Evolutionary conservation across 257 asterid species (phyloP).

Genomic region (Cinchona pubescens): DNA sequence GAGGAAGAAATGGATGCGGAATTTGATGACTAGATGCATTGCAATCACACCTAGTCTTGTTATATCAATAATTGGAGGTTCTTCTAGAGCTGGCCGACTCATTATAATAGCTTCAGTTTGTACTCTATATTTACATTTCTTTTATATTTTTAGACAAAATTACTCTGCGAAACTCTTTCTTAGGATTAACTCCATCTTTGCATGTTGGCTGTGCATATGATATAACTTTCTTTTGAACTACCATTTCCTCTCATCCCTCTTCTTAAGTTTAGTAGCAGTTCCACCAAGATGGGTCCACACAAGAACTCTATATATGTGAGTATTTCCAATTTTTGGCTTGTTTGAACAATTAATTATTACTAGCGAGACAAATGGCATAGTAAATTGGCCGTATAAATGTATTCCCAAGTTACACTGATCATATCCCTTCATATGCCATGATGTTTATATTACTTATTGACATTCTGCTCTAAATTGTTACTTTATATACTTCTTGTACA

Average conservation of each 20-base stretch:
- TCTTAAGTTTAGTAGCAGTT: slow-evolving; percentile 68
- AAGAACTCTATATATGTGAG: slow-evolving; percentile 82
- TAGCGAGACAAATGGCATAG: not conserved
- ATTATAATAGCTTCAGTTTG: slow-evolving; percentile 93
- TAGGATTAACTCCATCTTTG: not conserved
- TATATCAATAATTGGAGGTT: slow-evolving; percentile 79
- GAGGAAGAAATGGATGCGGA: slow-evolving; percentile 75
- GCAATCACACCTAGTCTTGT: slow-evolving; percentile 87
- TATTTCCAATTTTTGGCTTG: not conserved
- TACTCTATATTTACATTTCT: not conserved
- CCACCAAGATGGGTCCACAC: slow-evolving; percentile 86
- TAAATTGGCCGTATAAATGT: no score
- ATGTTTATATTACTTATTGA: no score
- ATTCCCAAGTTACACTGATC: no score
- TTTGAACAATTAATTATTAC: not conserved
- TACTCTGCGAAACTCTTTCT: no score
- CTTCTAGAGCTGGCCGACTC: slow-evolving; percentile 78
- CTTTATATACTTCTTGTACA: not conserved
- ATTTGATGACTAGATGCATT: slow-evolving; percentile 69
- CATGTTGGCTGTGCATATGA: slow-evolving; percentile 47
- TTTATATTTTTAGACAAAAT: not conserved
- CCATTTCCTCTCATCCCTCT: slow-evolving; percentile 83
- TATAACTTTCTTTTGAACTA: slow-evolving; percentile 84
- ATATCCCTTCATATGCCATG: not conserved
- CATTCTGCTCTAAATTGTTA: no score